Base-by-base conservation (phyloP, 495 filamentous ascomycete species). In the Evansstolkia leycettana region DNA sequence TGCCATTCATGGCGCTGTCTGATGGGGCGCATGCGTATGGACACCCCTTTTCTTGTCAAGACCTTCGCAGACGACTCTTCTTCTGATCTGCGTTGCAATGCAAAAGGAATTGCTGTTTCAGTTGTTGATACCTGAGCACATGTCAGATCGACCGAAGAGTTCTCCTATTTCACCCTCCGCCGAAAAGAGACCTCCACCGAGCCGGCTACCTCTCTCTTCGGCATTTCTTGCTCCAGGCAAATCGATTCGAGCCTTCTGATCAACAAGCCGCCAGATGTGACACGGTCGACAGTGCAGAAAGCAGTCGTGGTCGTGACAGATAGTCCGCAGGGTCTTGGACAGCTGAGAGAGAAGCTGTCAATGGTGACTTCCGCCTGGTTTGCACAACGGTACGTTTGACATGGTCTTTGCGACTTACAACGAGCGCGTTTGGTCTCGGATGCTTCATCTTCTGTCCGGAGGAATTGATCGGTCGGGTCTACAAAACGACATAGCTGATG, bases 1-100 rank as follows among this genome's bases (percentile, higher is more conserved):
- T 98, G 31, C 90, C 90, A 0, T 98, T 96, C 59, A 94, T 96
- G 84, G 90, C 89, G n/a, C 62, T 98, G 42, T 85, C 84, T 20
- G 90, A 98, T 56, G 90, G 90, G 18, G 90, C 90, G 25, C 90
- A 98, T 62, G 72, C 84, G 84, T 93, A 71, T 49, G 80, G 12
- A 16, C 31, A 29, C 36, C 29, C 34, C 34, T 20, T 15, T 35
- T 30, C 39, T 28, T 14, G 11, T 30, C n/a, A 17, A 15, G n/a
- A 16, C 13, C 13, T 5, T 29, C 27, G 3, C 27, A n/a, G 5
- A n/a, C 27, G 6, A 28, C 7, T 40, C 5, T 23, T 23, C 4
- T 23, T 23, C 5, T 5, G 28, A 29, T 29, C 12, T n/a, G 11
- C 5, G 5, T 23, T 29, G 28, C 12, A 29, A n/a, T 5, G 28